Evolutionary conservation across 163 green algal genomes (phyloP).

Genomic region (Scenedesmus sp.): DNA sequence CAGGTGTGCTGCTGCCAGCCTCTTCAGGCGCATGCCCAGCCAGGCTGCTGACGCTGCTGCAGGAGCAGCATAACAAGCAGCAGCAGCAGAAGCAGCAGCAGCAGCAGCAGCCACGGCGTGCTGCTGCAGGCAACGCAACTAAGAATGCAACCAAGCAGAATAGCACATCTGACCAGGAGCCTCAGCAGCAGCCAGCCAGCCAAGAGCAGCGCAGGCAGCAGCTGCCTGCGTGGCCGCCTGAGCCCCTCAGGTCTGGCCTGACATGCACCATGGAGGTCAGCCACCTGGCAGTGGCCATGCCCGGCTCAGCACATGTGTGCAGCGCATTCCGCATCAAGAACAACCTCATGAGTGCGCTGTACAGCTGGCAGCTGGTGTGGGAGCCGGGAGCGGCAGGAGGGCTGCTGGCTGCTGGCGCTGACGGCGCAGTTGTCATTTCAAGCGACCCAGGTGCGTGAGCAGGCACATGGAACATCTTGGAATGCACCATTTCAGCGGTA

Average conservation of each 20-base stretch:
- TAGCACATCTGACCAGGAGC: background rate
- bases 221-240: constrained; percentile 20
- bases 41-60: constrained; percentile 5
- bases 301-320: constrained; percentile 17
- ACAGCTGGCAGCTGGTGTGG: constrained; percentile 54
- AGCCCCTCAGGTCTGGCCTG: background rate
- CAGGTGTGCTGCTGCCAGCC: background rate
- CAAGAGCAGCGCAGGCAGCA: background rate
- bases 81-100: background rate
- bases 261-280: constrained; percentile 51
- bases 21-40: background rate
- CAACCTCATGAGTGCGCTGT: constrained; percentile 41
- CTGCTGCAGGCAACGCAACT: background rate
- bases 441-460: background rate
- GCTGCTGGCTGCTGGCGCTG: constrained; percentile 10
- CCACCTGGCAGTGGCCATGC: constrained; percentile 32
- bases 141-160: background rate
- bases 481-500: background rate
- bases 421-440: constrained; percentile 30
- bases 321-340: constrained; percentile 20
- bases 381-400: background rate
- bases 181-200: background rate
- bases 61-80: background rate
- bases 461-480: background rate
- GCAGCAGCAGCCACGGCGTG: background rate